Evolutionary conservation across 2,329 filamentous ascomycete genomes (phyloP), one percentile per base, ranked within the genome.

Genomic region (Ophiostoma himal-ulmi): DNA sequence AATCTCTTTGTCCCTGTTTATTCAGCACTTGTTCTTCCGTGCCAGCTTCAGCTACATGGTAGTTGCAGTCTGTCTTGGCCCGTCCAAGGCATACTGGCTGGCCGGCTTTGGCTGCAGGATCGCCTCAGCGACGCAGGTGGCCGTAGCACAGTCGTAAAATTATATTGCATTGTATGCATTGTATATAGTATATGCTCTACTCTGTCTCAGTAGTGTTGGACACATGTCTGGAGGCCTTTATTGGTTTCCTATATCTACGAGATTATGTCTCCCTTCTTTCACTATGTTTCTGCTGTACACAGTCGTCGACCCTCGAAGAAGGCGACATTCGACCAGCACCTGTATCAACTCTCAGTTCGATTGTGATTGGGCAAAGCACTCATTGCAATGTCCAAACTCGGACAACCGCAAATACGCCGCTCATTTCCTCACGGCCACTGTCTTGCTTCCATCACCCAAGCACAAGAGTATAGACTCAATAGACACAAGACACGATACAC

Each of bases 81-180:
- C n/a, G 30, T 39, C 39, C 66, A 36, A 37, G 66, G 66, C 66
- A 67, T 7, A 30, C n/a, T 44, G 65, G 34, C 65, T 67, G 65
- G 13, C 65, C 37, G 37, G n/a, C 37, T 44, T 34, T 41, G 65
- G 37, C 65, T 67, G 65, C 65, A 67, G 65, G 36, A 67, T 67
- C 65, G 65, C 65, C 65, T 67, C 65, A 41, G 65, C 65, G 65
- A 67, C 65, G 65, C 65, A 44, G 3, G 37, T 7, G 37, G 37
- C 64, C 26, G 37, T 67, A 14, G 65, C 65, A 67, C 65, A 48
- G 20, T 48, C 65, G 7, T 48, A 48, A 20, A 65, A 26, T 2
- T 22, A 65, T 39, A 65, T 65, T 65, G n/a, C 11, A 39, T 30
- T 36, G 44, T 48, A 48, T 48, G n/a, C 5, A 62, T 22, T 60